Evolutionary conservation across 2,329 filamentous ascomycete genomes (phyloP).

Genomic region (Colletotrichum theobromicola): DNA sequence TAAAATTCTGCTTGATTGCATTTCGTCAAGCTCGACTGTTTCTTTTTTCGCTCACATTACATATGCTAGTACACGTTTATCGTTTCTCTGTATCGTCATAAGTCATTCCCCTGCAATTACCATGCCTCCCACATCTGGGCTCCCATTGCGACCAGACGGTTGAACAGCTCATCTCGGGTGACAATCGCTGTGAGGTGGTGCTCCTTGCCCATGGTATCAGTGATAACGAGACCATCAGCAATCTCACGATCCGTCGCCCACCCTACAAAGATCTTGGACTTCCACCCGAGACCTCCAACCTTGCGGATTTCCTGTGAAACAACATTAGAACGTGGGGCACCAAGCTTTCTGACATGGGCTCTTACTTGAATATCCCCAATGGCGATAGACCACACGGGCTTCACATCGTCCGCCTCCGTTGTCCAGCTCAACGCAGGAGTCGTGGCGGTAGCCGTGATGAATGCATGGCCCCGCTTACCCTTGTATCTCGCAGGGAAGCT

Average conservation of each 20-base stretch:
- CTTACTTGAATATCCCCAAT: slow-evolving; percentile 66
- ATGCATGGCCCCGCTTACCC: slow-evolving; percentile 75
- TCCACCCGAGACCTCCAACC: slow-evolving; percentile 83
- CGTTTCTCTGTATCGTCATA: not conserved
- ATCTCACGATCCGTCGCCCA: slow-evolving; percentile 79
- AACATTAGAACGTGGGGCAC: not conserved
- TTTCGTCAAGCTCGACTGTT: too few relatives aligned
- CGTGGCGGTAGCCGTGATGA: slow-evolving; percentile 70
- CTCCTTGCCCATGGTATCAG: slow-evolving; percentile 58
- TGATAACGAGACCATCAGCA: slow-evolving; percentile 75
- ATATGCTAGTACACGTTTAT: not conserved
- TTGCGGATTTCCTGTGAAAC: slow-evolving; percentile 69
- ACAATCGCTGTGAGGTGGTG: slow-evolving; percentile 74
- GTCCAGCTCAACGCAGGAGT: slow-evolving; percentile 72
- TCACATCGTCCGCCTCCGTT: slow-evolving; percentile 57
- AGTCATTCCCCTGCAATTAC: slow-evolving; percentile 40
- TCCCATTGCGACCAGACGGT: slow-evolving; percentile 77
- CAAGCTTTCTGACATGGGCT: fast-evolving
- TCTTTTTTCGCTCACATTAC: not conserved
- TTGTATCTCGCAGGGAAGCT: slow-evolving; percentile 77
- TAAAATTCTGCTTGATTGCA: too few relatives aligned
- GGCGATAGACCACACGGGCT: slow-evolving; percentile 72
- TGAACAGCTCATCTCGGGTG: slow-evolving; percentile 79
- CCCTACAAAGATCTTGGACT: slow-evolving; percentile 80
- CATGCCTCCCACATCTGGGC: slow-evolving; percentile 84